A percentile compares a stretch with the other conserved stretches of the same genome.
These are phyloP conservation scores for Leucaena leucocephala DNA, from an alignment of 306 rosid species.

Conservation along the genomic window DNA sequence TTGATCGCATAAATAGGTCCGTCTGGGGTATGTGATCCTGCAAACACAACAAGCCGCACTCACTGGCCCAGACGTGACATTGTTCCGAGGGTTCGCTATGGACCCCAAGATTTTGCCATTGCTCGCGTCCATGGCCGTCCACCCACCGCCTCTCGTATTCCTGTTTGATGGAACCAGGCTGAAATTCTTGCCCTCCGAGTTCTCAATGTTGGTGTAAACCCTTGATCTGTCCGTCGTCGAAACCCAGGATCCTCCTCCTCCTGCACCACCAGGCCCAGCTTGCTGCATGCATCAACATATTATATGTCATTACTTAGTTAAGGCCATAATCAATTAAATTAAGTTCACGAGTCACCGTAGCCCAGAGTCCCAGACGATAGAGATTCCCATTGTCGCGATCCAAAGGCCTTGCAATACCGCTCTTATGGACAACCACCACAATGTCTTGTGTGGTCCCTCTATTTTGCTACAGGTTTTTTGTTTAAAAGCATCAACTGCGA, in stretches of 20 bases:
- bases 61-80: slow-evolving; percentile 39
- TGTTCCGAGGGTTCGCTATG: slow-evolving; percentile 36
- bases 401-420: slow-evolving; percentile 60
- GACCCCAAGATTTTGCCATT: slow-evolving; percentile 55
- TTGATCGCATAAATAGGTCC: slow-evolving; percentile 54
- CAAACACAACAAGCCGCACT: slow-evolving; percentile 53
- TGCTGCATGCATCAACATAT: slow-evolving; percentile 29
- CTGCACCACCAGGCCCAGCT: slow-evolving; percentile 58
- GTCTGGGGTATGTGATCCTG: slow-evolving; percentile 40
- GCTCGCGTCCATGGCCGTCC: slow-evolving; percentile 63
- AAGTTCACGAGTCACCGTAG: slow-evolving; percentile 23
- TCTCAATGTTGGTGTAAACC: slow-evolving; percentile 55
- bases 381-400: slow-evolving; percentile 45
- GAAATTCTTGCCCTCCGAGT: slow-evolving; percentile 46
- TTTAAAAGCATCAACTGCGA: not conserved
- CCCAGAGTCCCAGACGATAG: slow-evolving; percentile 42
- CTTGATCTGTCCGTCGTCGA: slow-evolving; percentile 54
- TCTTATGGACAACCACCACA: slow-evolving; percentile 58
- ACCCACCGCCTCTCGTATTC: slow-evolving; percentile 52
- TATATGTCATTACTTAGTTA: no score
- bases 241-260: slow-evolving; percentile 64
- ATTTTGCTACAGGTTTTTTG: not conserved
- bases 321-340: no score
- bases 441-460: slow-evolving; percentile 30
- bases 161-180: slow-evolving; percentile 50